Percentiles rank a stretch among this genome's conserved stretches.
Evolutionary conservation across 208 protist genomes (phyloP).

Genomic region (Wallacemonas rigidus): DNA sequence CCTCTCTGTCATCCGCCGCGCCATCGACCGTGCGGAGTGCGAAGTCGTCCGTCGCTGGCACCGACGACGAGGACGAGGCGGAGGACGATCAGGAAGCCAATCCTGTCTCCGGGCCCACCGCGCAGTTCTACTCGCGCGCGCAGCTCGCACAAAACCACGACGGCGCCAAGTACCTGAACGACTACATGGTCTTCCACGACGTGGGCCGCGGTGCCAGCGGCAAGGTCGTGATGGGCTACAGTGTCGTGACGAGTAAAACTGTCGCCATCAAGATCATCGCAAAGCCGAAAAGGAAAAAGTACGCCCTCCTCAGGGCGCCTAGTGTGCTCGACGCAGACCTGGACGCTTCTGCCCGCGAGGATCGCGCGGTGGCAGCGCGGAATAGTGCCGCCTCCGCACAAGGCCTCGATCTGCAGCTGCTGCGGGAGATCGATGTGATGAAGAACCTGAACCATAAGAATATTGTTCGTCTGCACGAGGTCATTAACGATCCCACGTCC

Average conservation of each 20-base stretch:
- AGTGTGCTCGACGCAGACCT: slow-evolving; percentile 7
- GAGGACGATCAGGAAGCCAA: not conserved
- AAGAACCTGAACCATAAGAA: slow-evolving; percentile 93
- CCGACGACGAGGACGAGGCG: slow-evolving; percentile 10
- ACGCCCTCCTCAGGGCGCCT: slow-evolving; percentile 12
- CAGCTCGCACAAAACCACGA: slow-evolving; percentile 19
- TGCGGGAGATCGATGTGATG: slow-evolving; percentile 92
- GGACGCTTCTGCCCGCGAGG: slow-evolving; percentile 20
- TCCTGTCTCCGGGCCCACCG: not conserved
- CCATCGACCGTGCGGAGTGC: too few species aligned
- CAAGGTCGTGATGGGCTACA: slow-evolving; percentile 41
- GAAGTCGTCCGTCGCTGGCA: not conserved
- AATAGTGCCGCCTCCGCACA: slow-evolving; percentile 24
- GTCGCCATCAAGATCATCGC: slow-evolving; percentile 55
- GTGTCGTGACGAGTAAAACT: slow-evolving; percentile 18
- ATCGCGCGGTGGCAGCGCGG: slow-evolving; percentile 10
- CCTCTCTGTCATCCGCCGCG: too few species aligned
- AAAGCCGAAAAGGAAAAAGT: slow-evolving; percentile 19
- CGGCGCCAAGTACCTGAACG: slow-evolving; percentile 41
- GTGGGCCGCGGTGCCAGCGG: slow-evolving; percentile 42
- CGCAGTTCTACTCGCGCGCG: slow-evolving; percentile 19
- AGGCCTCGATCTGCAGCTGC: slow-evolving; percentile 25
- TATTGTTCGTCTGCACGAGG: slow-evolving; percentile 89
- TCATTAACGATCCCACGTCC: slow-evolving; percentile 90
- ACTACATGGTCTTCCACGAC: slow-evolving; percentile 48